A percentile compares a stretch with the other conserved stretches of the same genome.
phyloP scores from a whole-genome alignment of 1,139 yeast species.

The Diutina catenulata region DNA sequence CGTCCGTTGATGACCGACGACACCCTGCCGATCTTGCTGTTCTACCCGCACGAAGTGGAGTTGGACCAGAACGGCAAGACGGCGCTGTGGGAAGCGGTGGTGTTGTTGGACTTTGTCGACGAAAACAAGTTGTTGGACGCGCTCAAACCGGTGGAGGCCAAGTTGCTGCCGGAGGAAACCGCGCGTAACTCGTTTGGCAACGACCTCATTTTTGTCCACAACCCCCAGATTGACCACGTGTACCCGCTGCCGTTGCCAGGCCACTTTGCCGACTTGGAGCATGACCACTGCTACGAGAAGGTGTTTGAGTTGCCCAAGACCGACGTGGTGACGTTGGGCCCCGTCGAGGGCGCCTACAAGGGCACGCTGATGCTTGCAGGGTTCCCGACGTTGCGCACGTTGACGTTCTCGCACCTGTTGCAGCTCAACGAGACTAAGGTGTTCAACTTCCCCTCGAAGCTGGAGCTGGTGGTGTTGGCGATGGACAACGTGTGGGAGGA shows the following conservation, averaged over 20 bases:
- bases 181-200: slow-evolving; percentile 65
- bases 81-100: slow-evolving; percentile 93
- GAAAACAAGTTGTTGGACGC: slow-evolving; percentile 55
- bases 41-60: slow-evolving; percentile 79
- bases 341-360: slow-evolving; percentile 53
- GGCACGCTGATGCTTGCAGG: slow-evolving; percentile 76
- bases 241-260: slow-evolving; percentile 76
- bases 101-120: slow-evolving; percentile 82
- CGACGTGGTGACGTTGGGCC: slow-evolving; percentile 39
- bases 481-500: slow-evolving; percentile 41
- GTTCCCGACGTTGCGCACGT: slow-evolving; percentile 70
- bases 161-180: slow-evolving; percentile 63
- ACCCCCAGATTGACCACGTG: slow-evolving; percentile 62
- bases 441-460: slow-evolving; percentile 76
- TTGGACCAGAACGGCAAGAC: slow-evolving; percentile 94
- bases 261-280: slow-evolving; percentile 63
- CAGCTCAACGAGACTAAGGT: slow-evolving; percentile 56
- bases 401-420: slow-evolving; percentile 43
- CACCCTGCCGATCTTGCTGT: slow-evolving; percentile 77
- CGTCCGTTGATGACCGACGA: slow-evolving; percentile 74
- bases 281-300: slow-evolving; percentile 64
- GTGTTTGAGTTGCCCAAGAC: slow-evolving; percentile 41
- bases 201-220: slow-evolving; percentile 49
- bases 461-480: slow-evolving; percentile 67
- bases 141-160: slow-evolving; percentile 37